A percentile compares a stretch with the other conserved stretches of the same genome.
phyloP scores from a whole-genome alignment of 2,329 filamentous ascomycete species.

The Cordyceps sp. region DNA sequence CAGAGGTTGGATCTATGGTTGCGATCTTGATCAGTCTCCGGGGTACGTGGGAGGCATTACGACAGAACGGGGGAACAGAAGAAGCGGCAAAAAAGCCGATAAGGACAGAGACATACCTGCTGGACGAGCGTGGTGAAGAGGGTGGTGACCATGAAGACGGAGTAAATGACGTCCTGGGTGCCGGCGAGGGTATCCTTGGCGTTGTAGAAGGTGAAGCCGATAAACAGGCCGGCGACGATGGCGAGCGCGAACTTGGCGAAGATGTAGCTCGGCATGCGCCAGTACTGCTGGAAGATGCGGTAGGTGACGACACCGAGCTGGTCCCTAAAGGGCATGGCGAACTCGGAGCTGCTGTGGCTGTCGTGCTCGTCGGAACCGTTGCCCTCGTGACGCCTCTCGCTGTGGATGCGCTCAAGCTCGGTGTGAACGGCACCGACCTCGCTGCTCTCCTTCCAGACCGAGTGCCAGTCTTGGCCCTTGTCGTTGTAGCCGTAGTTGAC shows the following conservation, averaged over 20 bases:
- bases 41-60: no score
- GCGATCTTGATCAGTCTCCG: no score
- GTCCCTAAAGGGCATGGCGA: conserved; percentile 54
- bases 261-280: conserved; percentile 64
- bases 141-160: conserved; percentile 58
- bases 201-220: conserved; percentile 56
- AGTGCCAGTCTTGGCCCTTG: conserved; percentile 43
- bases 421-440: conserved; percentile 34
- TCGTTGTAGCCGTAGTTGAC: conserved; percentile 23
- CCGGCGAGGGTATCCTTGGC: conserved; percentile 41
- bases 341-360: conserved; percentile 36
- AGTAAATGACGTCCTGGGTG: conserved; percentile 61
- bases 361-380: conserved; percentile 6
- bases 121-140: conserved; percentile 57
- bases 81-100: conserved; percentile 5
- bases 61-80: no score
- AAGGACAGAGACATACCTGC: conserved; percentile 24
- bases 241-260: conserved; percentile 53
- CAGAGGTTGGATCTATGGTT: conserved; percentile 48
- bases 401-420: conserved; percentile 48
- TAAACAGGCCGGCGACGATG: conserved; percentile 46
- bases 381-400: conserved; percentile 18
- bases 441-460: conserved; percentile 41
- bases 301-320: conserved; percentile 50
- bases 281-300: conserved; percentile 70